Evolutionary conservation across 306 rosid species (phyloP).

Genomic region (Oemleria cerasiformis): DNA sequence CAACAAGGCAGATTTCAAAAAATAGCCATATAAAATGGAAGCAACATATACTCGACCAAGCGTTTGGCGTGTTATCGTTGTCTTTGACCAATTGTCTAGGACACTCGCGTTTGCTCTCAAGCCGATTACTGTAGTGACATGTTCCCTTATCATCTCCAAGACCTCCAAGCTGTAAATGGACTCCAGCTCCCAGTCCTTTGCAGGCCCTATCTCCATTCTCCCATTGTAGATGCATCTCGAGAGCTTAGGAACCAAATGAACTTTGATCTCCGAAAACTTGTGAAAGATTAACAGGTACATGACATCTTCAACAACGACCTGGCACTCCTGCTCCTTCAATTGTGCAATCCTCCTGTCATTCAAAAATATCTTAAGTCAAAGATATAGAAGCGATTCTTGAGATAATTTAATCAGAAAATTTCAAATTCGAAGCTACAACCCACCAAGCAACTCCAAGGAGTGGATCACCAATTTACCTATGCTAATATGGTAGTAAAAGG

Average conservation of each 20-base stretch:
- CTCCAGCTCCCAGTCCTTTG: constrained; percentile 93
- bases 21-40: constrained; percentile 83
- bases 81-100: constrained; percentile 80
- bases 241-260: constrained; percentile 77
- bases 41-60: constrained; percentile 66
- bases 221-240: constrained; percentile 79
- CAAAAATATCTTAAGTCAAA: constrained; percentile 39
- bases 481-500: constrained; percentile 26
- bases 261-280: constrained; percentile 87
- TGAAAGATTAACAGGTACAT: constrained; percentile 69
- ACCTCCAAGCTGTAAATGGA: constrained; percentile 69
- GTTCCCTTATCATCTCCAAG: constrained; percentile 81
- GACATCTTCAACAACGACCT: constrained; percentile 77
- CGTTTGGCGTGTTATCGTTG: constrained; percentile 47
- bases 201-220: constrained; percentile 85
- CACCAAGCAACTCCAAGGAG: constrained; percentile 28
- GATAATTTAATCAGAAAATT: constrained; percentile 9
- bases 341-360: constrained; percentile 86
- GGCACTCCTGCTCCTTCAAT: constrained; percentile 78
- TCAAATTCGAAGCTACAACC: constrained; percentile 12
- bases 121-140: constrained; percentile 67
- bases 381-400: constrained; percentile 5
- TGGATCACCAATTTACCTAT: constrained; percentile 26
- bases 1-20: constrained; percentile 70
- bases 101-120: constrained; percentile 80